Conservation (phyloP, 2,329 filamentous ascomycete species). For the Stenocarpella maydis region DNA sequence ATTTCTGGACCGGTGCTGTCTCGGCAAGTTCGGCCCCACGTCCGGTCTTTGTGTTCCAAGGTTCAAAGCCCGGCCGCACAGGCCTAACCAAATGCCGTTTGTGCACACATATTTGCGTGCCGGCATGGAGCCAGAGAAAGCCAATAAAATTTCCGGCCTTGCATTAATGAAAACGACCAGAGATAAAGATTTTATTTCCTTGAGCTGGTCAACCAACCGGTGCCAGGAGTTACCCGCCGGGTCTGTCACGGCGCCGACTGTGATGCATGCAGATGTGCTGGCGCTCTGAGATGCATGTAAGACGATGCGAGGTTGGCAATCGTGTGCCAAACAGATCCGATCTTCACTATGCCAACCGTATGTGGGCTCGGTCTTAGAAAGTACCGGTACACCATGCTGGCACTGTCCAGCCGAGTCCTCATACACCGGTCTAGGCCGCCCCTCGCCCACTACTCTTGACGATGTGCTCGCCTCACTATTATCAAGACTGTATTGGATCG, state of each 20-base stretch:
- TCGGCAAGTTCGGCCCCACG: constrained; percentile 22
- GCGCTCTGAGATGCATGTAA: background rate
- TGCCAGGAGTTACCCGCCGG: constrained; percentile 3
- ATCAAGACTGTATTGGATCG: background rate
- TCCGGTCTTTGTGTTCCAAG: constrained; percentile 24
- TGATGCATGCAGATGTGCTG: background rate
- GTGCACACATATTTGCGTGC: constrained; percentile 11
- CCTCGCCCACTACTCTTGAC: background rate
- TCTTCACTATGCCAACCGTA: background rate
- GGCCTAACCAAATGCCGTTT: constrained; percentile 11
- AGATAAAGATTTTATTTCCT: background rate
- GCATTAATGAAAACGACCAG: background rate
- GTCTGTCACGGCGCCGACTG: background rate
- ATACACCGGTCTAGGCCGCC: background rate
- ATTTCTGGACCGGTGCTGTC: constrained; percentile 10
- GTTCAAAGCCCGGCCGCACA: constrained; percentile 17
- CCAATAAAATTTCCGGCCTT: background rate
- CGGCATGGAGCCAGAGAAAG: background rate
- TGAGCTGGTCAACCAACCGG: background rate
- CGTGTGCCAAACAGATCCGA: background rate
- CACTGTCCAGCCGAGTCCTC: background rate
- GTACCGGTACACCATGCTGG: background rate
- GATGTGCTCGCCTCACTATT: no score
- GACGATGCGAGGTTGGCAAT: background rate
- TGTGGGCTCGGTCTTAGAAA: background rate